These are phyloP conservation scores for Cucurbita moschata DNA, from an alignment of 306 rosid species.

Conservation along the genomic window DNA sequence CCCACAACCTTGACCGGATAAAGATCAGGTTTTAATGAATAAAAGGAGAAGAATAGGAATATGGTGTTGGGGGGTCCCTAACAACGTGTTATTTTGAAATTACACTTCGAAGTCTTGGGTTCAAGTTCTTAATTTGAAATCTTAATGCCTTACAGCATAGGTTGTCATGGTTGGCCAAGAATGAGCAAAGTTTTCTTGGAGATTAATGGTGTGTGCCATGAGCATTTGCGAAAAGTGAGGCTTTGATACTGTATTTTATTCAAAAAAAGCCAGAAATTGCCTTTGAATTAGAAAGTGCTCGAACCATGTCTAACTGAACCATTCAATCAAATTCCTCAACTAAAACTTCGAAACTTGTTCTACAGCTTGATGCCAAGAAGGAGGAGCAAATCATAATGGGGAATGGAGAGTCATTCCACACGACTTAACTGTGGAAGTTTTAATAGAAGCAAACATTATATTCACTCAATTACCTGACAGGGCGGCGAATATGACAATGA, in stretches of 20 bases:
- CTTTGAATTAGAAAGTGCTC: not conserved
- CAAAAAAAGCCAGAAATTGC: not conserved
- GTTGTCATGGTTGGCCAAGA: not conserved
- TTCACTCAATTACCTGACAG: constrained; percentile 32
- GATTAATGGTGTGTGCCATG: not conserved
- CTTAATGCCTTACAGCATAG: not conserved
- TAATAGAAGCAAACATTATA: not conserved
- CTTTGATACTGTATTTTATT: no score
- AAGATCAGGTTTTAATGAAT: not conserved
- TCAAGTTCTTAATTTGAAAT: not conserved
- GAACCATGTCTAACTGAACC: not conserved
- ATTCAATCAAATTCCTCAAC: not conserved
- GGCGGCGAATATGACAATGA: constrained; percentile 22
- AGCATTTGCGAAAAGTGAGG: no score
- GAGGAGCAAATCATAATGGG: not conserved
- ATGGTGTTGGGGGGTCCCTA: not conserved
- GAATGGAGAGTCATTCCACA: not conserved
- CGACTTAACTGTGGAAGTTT: not conserved
- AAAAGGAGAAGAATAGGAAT: not conserved
- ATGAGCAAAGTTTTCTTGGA: not conserved
- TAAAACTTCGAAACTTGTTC: not conserved
- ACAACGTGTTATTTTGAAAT: not conserved
- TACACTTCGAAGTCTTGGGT: not conserved
- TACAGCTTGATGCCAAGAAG: not conserved
- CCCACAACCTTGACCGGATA: not conserved